Evolutionary conservation across 2,329 filamentous ascomycete genomes (phyloP), one percentile per base, ranked within the genome.

Genomic region (Fusarium cyanostomum): DNA sequence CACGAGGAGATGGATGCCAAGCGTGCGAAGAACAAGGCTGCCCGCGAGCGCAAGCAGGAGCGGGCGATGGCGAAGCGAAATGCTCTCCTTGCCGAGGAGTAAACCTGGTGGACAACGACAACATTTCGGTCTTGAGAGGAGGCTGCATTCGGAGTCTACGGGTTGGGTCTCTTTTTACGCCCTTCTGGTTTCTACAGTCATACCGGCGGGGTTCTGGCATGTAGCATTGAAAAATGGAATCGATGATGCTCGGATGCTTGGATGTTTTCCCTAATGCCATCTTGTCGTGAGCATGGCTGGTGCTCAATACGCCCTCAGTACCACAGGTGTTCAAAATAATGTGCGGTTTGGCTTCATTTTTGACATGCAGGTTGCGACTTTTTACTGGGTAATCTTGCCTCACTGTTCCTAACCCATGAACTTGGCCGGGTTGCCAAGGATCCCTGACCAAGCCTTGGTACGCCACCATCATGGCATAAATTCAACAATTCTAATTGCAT

Each of bases 1-100:
- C 94, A 96, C 91, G 94, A 98, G 81, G 94, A 98, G 87, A 99
- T 99, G 95, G 95, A 98, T 81, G 92, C 92, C 87, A 98, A 97
- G 90, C 93, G 95, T 86, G 92, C 93, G 82, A 97, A 97, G 93
- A 98, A 93, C 89, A 98, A 97, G 94, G 95, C 95, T 79, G 95
- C 95, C 77, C 93, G 95, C 85, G 95, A 98, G 91, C 91, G 95
- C 87, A 95, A 95, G 90, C 84, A 89, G 83, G 92, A 97, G 87
- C 92, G 96, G 83, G 87, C 90, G 80, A 82, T 85, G 79, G 89
- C 91, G 81, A 99, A 99, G 94, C 89, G 93, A 81, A 90, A 87
- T 78, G 93, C 92, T 78, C 81, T 96, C 81, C 79, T 90, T 77
- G 92, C 85, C 79, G 84, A 85, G 75, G 84, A 84, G 76, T 81